Evolutionary conservation across 1,139 yeast genomes (phyloP), one percentile per base, ranked within the genome.

Genomic region (Scheffersomyces parashehatae): DNA sequence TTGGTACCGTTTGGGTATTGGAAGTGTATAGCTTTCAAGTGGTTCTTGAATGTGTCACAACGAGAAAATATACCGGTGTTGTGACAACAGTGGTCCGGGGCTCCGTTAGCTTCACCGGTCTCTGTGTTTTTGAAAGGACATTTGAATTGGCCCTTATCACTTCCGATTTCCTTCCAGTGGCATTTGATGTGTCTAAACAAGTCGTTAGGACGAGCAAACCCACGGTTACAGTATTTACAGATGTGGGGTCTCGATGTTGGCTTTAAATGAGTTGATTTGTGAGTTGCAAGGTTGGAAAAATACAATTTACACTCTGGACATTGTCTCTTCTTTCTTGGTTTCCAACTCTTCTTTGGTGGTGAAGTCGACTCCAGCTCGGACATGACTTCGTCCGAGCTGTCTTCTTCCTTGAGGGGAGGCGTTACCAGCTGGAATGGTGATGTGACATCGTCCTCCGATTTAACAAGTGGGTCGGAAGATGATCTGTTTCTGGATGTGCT

Each of bases 21-120:
- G 63, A 90, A 90, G 62, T 90, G 97, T 51, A 90, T 77, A 3
- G 97, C 95, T 62, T 87, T 88, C 49, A 90, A 72, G 65, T 90
- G 97, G 64, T 89, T 90, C 60, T 90, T 90, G 68, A 82, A 90
- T 5, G 97, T 90, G 63, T 90, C 97, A 60, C 96, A 87, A 38
- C 97, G 76, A 14, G 90, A 81, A 56, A 90, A 90, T 33, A 86
- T 83, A 5, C 97, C 97, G 4, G 88, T 82, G 47, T 80, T 79
- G 61, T 90, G 97, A 59, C 96, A 88, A 52, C 78, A 73, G 52
- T 70, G 70, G 51, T 71, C 76, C 5, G 56, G 61, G 15, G 47
- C 38, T 14, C 35, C 26, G 14, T 14, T 11, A n/a, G 39, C 41
- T 3, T 38, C 41, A 35, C 47, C 32, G 35, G 44, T 24, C 50